Evolutionary conservation across 129 eudicot species (phyloP).

Genomic region (Flaveria sonorensis): DNA sequence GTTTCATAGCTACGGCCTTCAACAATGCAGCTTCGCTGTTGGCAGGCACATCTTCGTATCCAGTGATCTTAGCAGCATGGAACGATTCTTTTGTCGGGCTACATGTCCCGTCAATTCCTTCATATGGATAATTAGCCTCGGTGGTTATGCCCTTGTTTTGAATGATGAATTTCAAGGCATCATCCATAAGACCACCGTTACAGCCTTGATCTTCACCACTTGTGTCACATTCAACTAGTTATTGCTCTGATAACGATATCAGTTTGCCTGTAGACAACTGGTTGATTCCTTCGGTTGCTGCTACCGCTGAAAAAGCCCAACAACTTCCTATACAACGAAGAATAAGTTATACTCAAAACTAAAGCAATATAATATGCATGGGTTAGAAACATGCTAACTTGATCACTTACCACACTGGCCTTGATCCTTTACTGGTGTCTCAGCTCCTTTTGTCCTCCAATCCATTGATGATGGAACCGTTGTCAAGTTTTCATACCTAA

Average conservation of each 20-base stretch:
- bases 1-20: conserved; percentile 33
- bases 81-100: conserved; percentile 14
- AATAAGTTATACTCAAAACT: neutral
- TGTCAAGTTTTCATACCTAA: conserved; percentile 18
- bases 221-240: conserved; percentile 34
- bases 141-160: conserved; percentile 27
- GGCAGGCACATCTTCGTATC: conserved; percentile 30
- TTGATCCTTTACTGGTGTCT: conserved; percentile 29
- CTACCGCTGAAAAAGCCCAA: conserved; percentile 36
- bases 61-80: conserved; percentile 16
- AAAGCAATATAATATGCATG: too few species aligned
- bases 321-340: conserved; percentile 24
- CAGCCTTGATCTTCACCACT: conserved; percentile 26
- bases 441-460: conserved; percentile 35
- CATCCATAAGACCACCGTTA: conserved; percentile 28
- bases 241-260: conserved; percentile 33
- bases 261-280: conserved; percentile 25
- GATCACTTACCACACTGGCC: conserved; percentile 31
- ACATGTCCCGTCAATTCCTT: conserved; percentile 26
- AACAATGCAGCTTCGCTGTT: conserved; percentile 16
- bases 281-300: conserved; percentile 25
- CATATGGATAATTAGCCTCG: conserved; percentile 20
- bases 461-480: conserved; percentile 19
- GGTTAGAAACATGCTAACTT: neutral
- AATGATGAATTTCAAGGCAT: conserved; percentile 24